A percentile compares a stretch with the other conserved stretches of the same genome.
phyloP scores from a whole-genome alignment of 78 protist genomes.

The Mantamonas sphyraenae region DNA sequence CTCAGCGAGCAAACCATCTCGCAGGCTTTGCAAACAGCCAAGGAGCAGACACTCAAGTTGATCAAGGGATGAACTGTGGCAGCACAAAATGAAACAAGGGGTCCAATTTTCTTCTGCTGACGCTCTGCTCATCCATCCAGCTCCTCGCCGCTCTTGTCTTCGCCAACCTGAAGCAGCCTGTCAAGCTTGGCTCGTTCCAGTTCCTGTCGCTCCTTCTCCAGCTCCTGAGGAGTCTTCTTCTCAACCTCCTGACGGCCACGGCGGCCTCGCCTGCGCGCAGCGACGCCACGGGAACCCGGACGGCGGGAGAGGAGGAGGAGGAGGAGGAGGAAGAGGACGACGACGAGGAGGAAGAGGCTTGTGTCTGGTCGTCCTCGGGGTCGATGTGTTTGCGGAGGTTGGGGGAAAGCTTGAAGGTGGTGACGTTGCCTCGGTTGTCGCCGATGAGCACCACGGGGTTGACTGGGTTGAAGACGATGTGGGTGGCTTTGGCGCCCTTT shows the following conservation, averaged over 20 bases:
- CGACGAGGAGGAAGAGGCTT: neutral
- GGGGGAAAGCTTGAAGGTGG: conserved; percentile 49
- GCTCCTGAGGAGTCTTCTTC: neutral
- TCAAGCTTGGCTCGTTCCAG: conserved; percentile 13
- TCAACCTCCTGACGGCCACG: neutral
- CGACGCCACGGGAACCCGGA: neutral
- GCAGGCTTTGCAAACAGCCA: no score
- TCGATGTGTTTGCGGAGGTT: conserved; percentile 45
- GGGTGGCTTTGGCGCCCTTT: conserved; percentile 66
- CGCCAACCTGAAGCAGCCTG: neutral
- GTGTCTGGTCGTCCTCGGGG: no score
- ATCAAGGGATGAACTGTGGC: no score
- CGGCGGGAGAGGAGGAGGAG: neutral
- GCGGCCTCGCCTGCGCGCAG: neutral
- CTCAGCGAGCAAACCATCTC: no score
- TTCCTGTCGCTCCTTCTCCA: no score
- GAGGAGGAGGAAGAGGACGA: neutral
- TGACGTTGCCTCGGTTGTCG: conserved; percentile 67
- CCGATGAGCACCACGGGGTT: conserved; percentile 63
- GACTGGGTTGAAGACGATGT: conserved; percentile 47
- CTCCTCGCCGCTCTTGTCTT: no score
- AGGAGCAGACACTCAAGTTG: no score
- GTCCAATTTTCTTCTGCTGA: no score
- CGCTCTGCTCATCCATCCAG: no score
- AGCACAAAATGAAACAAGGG: no score